Evolutionary conservation across 1,284 basidiomycete species (phyloP), one percentile per base, ranked within the genome.

Genomic region (Mycosarcoma maydis): DNA sequence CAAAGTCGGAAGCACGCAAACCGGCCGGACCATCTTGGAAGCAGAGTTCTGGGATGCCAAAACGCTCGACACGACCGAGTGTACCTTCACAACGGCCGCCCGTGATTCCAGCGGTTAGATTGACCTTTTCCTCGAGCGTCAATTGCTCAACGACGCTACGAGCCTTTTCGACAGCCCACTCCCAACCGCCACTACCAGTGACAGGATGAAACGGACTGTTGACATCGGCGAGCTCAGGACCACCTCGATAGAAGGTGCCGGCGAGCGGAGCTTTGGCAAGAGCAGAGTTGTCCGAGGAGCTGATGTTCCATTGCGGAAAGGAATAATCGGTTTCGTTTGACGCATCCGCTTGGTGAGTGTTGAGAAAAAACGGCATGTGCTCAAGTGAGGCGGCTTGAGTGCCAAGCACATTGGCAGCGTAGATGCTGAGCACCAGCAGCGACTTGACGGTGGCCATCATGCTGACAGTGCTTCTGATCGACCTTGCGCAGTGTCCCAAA

Each of bases 61-160:
- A 57, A 20, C 68, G 55, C 20, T 66, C 61, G 13, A 61, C 68
- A 19, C 53, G 48, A 20, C 68, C 68, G 3, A 57, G 49, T 3
- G 54, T 59, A 27, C 67, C 67, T 46, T 59, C 56, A 36, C 59
- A 61, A 6, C 58, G 47, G 26, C 57, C 48, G 40, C 56, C 67
- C 16, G 38, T 46, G 48, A 65, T 48, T 36, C 67, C 67, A 6
- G 53, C 50, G 16, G 67, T 70, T 10, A 70, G 51, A 43, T 70
- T 70, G 55, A 60, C 67, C 53, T 70, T 70, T 39, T 70, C 68
- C 11, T 56, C 68, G 40, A 71, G 48, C n/a, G 56, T 71, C 14
- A 71, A 37, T 43, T 71, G 61, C 7, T 23, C 40, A 3, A 71
- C 61, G 9, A 69, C 49, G 29, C 42, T 34, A 14, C 53, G 42